Conservation (phyloP, 768 basidiomycete genomes). For the Trametes punicea region DNA sequence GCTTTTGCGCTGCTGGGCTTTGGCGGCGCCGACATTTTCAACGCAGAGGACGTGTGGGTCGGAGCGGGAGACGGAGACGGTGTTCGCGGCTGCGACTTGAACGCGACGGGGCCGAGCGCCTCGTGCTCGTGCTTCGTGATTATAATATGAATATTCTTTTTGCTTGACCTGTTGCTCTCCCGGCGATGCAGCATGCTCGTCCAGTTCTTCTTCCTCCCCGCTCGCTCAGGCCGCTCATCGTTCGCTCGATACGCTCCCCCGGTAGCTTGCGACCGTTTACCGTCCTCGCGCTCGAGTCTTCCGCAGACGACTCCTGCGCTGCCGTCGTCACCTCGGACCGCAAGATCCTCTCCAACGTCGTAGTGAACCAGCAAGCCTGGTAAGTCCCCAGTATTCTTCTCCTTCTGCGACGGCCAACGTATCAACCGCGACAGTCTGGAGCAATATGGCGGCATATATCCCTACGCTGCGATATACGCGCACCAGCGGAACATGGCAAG, state of each 20-base stretch:
- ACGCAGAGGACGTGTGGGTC: not conserved
- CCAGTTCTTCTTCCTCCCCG: not conserved
- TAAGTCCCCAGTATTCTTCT: slow-evolving; percentile 29
- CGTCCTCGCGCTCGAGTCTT: slow-evolving; percentile 78
- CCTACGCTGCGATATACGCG: slow-evolving; percentile 67
- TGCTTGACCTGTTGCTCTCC: not conserved
- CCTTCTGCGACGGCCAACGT: not conserved
- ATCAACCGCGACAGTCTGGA: slow-evolving; percentile 45
- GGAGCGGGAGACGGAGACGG: not conserved
- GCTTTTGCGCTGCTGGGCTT: slow-evolving; percentile 26
- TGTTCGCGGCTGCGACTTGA: too few relatives aligned
- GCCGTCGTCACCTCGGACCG: slow-evolving; percentile 75
- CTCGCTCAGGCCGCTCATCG: not conserved
- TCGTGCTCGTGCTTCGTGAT: too few relatives aligned
- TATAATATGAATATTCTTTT: not conserved
- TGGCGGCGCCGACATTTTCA: slow-evolving; percentile 15
- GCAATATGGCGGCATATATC: slow-evolving; percentile 70
- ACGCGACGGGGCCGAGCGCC: too few relatives aligned
- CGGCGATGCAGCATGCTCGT: not conserved
- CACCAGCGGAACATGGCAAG: slow-evolving; percentile 79
- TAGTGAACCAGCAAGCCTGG: slow-evolving; percentile 76
- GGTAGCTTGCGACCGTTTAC: slow-evolving; percentile 40
- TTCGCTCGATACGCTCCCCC: not conserved
- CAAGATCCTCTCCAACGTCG: slow-evolving; percentile 76
- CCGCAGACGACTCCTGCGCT: slow-evolving; percentile 93